Base-by-base conservation (phyloP, 2,329 filamentous ascomycete species). In the Fusarium sp. region DNA sequence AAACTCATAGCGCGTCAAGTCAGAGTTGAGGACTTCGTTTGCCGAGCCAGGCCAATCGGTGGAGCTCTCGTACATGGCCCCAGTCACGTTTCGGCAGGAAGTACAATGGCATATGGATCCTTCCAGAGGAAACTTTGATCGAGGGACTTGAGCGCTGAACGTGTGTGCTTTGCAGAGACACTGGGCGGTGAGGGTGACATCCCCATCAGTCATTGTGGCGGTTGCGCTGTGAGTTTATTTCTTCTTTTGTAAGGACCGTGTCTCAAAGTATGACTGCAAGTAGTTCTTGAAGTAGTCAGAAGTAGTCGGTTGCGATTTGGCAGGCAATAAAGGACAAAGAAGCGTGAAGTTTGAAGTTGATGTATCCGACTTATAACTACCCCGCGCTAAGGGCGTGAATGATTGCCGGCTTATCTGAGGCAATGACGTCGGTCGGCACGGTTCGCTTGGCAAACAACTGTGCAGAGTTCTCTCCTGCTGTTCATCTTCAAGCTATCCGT, bases 101-200 rank as follows among this genome's bases (percentile, higher is more conserved):
- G 74, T 75, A 76, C 85, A 87, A 75, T 87, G 85, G 69, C 85
- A 87, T 57, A 76, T 77, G 7, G 73, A 72, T 0, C 77, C 81
- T 40, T 75, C 59, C 1, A 87, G 75, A 9, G 84, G 85, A 4
- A 86, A 77, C 0, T 72, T 65, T 2, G 79, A 77, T 17, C 51
- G 59, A 3, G 76, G 55, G 2, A 85, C 56, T 1, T 66, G 24
- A 2, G 79, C 56, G 7, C 71, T 79, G 76, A 84, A 85, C 15
- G 59, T 76, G 64, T 85, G 79, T 1, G 74, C 59, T 56, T 80
- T 80, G 78, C 84, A 86, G 13, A 86, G 79, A 59, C 85, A 87
- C 44, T 80, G 78, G 6, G 71, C 71, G 20, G 45, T 79, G 76
- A 75, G 38, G 14, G 15, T 20, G 33, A 66, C 22, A 6, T 36